Evolutionary conservation across 768 basidiomycete species (phyloP), one percentile per base, ranked within the genome.

Genomic region (Suillus paluster): DNA sequence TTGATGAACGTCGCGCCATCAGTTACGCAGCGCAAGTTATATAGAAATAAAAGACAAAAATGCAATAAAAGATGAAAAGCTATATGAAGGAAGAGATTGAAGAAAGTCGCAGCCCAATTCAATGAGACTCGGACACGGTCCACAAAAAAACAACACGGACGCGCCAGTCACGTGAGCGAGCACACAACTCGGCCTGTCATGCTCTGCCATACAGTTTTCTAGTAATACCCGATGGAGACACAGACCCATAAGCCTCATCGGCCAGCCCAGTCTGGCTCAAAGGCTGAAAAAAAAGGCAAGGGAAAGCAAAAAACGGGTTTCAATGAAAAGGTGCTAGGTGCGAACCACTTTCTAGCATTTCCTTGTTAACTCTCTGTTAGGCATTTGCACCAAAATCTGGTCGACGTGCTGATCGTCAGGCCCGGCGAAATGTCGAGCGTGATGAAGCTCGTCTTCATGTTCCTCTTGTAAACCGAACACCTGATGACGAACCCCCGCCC

Each of bases 381-480:
- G 97, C 97, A 2, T 98, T 99, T 76, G 95, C 95, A 17, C 92
- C 91, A 36, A 91, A 85, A 77, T 97, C 95, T 39, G 97, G 94
- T 64, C 87, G 93, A 63, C 82, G 88, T 57, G 97, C 97, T 45
- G 94, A 97, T 69, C 81, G 86, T 36, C 92, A 96, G 73, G 96
- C 92, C 9, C 84, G 97, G 21, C 84, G 97, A 58, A 95, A 92
- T 60, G 95, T 88, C 33, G 97, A 99, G 72, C 86, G 88, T 59
- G 95, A 97, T 73, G 97, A 99, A 77, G 93, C 94, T 2, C 85
- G 95, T 46, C 83, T 99, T 1, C 97, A 99, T 74, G 97, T 99
- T 8, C 97, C 97, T 15, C 85, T 97, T 33, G 93, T 99, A 58
- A 90, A 98, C 75, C 86, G 97, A 56, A 98, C 95, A 11, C 97